These are phyloP conservation scores for Fusarium tupiense DNA, from an alignment of 2,329 filamentous ascomycete species.

Conservation along the genomic window DNA sequence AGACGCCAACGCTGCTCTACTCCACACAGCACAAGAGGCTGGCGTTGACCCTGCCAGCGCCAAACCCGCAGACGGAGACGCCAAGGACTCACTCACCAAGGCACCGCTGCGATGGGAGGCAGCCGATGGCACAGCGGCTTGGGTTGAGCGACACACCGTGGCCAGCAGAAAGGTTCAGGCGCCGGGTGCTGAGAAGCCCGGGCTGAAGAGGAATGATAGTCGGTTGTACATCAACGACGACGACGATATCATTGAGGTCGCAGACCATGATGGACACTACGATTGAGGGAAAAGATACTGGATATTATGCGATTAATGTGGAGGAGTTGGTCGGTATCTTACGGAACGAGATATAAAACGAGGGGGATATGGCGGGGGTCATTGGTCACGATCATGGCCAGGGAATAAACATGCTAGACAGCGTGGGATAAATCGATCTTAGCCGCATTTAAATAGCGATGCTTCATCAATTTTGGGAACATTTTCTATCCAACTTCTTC, in stretches of 20 bases:
- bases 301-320: conserved; percentile 16
- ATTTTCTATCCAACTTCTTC: conserved; percentile 12
- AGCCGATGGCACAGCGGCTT: conserved; percentile 49
- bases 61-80: conserved; percentile 26
- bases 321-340: not conserved
- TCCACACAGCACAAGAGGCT: conserved; percentile 43
- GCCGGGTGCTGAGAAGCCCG: conserved; percentile 10
- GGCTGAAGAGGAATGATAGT: conserved; percentile 40
- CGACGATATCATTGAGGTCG: conserved; percentile 42
- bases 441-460: conserved; percentile 18
- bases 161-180: conserved; percentile 27
- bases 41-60: conserved; percentile 36
- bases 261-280: conserved; percentile 40
- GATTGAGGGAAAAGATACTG: conserved; percentile 17
- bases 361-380: not conserved
- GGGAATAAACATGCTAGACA: conserved; percentile 5
- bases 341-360: not conserved
- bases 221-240: conserved; percentile 42
- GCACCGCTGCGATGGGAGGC: conserved; percentile 50
- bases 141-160: conserved; percentile 51
- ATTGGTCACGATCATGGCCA: not conserved
- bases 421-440: conserved; percentile 1
- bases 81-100: conserved; percentile 25
- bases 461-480: conserved; percentile 5
- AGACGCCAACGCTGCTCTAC: conserved; percentile 50